Conservation (phyloP, 805 yeast species). For the Kodamaea sagamina region DNA sequence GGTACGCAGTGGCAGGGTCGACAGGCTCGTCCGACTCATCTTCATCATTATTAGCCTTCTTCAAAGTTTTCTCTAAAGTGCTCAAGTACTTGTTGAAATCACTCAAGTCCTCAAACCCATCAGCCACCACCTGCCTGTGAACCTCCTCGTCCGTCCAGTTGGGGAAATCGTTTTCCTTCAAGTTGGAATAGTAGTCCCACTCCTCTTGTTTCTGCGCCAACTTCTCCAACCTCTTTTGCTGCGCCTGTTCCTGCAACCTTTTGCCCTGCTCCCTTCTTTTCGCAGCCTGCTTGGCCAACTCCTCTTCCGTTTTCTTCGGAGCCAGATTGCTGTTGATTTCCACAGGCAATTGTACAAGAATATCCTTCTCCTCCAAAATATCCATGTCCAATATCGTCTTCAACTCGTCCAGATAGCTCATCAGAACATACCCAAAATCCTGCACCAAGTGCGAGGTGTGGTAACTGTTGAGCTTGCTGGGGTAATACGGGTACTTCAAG, state of each 20-base stretch:
- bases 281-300: constrained; percentile 71
- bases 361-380: constrained; percentile 64
- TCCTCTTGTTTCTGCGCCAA: constrained; percentile 80
- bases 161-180: constrained; percentile 52
- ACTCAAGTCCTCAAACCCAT: constrained; percentile 74
- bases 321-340: constrained; percentile 56
- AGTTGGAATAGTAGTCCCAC: constrained; percentile 62
- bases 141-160: constrained; percentile 53
- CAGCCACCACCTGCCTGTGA: constrained; percentile 57
- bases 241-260: constrained; percentile 91
- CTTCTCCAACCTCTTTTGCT: constrained; percentile 77
- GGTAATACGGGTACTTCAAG: constrained; percentile 90
- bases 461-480: constrained; percentile 61
- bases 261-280: constrained; percentile 83
- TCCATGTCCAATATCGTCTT: constrained; percentile 58
- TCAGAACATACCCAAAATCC: constrained; percentile 77
- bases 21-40: constrained; percentile 40
- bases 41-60: constrained; percentile 60
- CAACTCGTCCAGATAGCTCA: constrained; percentile 66
- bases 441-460: constrained; percentile 71
- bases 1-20: constrained; percentile 60
- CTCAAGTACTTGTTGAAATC: constrained; percentile 68
- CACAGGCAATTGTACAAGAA: constrained; percentile 78
- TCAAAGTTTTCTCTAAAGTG: constrained; percentile 67
- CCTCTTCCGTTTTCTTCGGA: constrained; percentile 78